Percentiles rank a stretch among this genome's conserved stretches.
Evolutionary conservation across 257 asterid genomes (phyloP).

Genomic region (Petunia secreta): DNA sequence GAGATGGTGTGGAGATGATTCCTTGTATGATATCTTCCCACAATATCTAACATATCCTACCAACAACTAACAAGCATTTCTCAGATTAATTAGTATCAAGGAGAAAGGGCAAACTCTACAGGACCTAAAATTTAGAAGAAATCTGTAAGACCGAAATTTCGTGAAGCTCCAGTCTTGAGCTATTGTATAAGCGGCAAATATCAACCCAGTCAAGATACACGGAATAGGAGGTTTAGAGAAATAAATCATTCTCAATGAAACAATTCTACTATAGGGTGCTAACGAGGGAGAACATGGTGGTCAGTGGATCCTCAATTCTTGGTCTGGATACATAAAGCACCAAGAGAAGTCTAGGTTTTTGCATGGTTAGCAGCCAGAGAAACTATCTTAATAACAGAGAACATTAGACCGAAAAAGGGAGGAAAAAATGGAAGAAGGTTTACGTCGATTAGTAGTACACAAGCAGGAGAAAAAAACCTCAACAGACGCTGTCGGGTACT

Average conservation of each 20-base stretch:
- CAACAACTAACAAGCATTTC: neutral
- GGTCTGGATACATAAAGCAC: constrained; percentile 11
- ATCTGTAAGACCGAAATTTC: constrained; percentile 15
- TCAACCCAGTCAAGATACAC: neutral
- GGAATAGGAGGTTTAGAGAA: constrained; percentile 13
- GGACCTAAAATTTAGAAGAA: neutral
- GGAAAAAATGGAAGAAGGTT: neutral
- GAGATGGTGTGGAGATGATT: neutral
- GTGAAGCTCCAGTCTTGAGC: constrained; percentile 18
- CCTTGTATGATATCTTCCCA: neutral
- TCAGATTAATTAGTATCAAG: constrained; percentile 5
- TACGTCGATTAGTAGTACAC: neutral
- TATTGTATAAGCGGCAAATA: neutral
- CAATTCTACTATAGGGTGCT: neutral
- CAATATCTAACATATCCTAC: neutral
- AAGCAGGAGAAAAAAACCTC: neutral
- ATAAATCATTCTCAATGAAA: constrained; percentile 10
- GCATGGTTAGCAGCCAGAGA: neutral
- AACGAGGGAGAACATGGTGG: constrained; percentile 4
- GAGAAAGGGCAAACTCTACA: constrained; percentile 12
- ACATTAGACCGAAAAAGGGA: neutral
- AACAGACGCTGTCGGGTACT: neutral
- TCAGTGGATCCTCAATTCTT: neutral
- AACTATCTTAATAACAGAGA: constrained; percentile 3
- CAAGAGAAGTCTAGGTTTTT: neutral